These are phyloP conservation scores for Vaccinium myrtillus DNA, from an alignment of 148 eudicot genomes.

Conservation along the genomic window DNA sequence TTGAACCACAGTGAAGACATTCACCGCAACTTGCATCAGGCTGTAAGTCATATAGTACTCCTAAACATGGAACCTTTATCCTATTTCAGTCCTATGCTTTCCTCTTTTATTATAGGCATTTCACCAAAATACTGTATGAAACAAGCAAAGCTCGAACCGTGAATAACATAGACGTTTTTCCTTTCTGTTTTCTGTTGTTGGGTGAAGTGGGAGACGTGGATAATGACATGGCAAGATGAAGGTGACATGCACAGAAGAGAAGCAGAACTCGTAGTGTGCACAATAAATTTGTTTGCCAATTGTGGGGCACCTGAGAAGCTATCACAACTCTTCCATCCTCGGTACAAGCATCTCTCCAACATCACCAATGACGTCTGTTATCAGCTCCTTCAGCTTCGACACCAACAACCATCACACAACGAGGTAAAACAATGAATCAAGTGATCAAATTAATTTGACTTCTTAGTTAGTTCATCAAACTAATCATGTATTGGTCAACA, in stretches of 20 bases:
- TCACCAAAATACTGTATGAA: no score
- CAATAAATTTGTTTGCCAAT: constrained; percentile 42
- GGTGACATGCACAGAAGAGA: constrained; percentile 44
- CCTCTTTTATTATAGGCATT: no score
- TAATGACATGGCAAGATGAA: constrained; percentile 56
- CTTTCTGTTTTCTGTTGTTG: neutral
- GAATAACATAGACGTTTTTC: no score
- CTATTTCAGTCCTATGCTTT: no score
- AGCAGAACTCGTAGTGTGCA: constrained; percentile 51
- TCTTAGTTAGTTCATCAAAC: no score
- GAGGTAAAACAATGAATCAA: neutral
- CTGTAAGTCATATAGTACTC: neutral
- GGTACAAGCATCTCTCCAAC: constrained; percentile 33
- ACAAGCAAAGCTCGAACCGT: no score
- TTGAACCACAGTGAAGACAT: neutral
- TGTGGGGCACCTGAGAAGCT: constrained; percentile 7
- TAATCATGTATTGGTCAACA: no score
- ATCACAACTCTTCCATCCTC: constrained; percentile 26
- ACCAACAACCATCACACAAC: neutral
- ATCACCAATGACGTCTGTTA: constrained; percentile 44
- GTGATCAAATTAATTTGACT: no score
- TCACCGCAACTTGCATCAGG: neutral
- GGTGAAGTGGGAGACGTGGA: constrained; percentile 66
- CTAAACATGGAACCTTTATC: no score
- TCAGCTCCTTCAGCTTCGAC: constrained; percentile 34